phyloP scores from a whole-genome alignment of 208 protist species.

The Porcisia deanei region DNA sequence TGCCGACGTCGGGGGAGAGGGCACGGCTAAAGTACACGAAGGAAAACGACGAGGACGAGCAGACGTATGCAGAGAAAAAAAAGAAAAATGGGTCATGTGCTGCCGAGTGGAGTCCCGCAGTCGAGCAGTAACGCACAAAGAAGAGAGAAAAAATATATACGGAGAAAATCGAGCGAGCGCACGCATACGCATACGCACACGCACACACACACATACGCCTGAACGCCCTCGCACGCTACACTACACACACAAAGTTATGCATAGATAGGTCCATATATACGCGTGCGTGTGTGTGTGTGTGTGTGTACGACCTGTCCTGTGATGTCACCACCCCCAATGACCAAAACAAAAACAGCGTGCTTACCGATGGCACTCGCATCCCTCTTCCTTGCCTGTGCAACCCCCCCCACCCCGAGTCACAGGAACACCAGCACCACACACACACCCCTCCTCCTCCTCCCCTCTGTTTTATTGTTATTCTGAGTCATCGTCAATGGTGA shows the following conservation, averaged over 20 bases:
- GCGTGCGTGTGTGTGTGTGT: background rate
- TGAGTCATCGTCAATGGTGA: slow-evolving; percentile 9
- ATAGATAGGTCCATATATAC: background rate
- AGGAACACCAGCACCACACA: background rate
- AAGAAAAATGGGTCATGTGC: background rate
- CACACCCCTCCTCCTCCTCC: background rate
- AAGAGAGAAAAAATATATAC: background rate
- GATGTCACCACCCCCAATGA: too few relatives aligned
- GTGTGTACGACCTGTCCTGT: background rate
- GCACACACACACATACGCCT: background rate
- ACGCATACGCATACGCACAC: background rate
- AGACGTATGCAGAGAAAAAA: background rate
- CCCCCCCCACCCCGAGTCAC: background rate
- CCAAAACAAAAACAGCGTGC: too few relatives aligned
- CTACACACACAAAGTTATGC: background rate
- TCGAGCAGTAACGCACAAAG: background rate
- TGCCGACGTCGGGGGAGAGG: background rate
- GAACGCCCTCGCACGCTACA: too few relatives aligned
- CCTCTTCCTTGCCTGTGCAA: background rate
- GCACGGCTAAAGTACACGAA: background rate
- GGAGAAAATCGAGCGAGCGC: too few relatives aligned
- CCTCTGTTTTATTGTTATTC: background rate
- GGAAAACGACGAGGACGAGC: background rate
- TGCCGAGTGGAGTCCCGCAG: background rate
- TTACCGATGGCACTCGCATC: too few relatives aligned